A percentile compares a stretch with the other conserved stretches of the same genome.
phyloP scores from a whole-genome alignment of 768 basidiomycete species.

The Exidia glandulosa region DNA sequence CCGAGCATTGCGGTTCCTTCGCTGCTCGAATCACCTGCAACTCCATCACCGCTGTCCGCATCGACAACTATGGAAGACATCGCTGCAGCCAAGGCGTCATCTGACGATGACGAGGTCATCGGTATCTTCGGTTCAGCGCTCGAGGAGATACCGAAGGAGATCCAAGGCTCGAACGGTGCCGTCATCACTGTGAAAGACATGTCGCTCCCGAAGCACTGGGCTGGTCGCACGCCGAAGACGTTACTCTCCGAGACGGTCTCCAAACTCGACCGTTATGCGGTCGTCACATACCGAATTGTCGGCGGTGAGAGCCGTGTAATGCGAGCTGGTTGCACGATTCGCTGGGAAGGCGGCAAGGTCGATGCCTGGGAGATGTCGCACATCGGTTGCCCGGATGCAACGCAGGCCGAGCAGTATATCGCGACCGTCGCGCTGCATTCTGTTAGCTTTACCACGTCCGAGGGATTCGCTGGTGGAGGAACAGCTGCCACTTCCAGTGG shows the following conservation, averaged over 20 bases:
- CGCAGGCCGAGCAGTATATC: constrained; percentile 84
- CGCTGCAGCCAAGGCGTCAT: constrained; percentile 36
- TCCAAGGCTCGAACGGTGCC: constrained; percentile 6
- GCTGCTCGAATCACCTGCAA: constrained; percentile 15
- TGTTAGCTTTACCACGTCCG: constrained; percentile 50
- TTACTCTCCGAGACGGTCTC: constrained; percentile 57
- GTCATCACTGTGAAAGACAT: constrained; percentile 44
- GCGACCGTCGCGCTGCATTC: constrained; percentile 77
- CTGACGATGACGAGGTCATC: constrained; percentile 37
- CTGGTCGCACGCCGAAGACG: constrained; percentile 68
- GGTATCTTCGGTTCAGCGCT: constrained; percentile 67
- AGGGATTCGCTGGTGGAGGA: constrained; percentile 50
- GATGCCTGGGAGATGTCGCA: constrained; percentile 76
- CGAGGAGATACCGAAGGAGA: constrained; percentile 52
- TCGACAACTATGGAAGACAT: not conserved
- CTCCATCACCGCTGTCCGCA: not conserved
- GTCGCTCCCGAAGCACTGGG: constrained; percentile 72
- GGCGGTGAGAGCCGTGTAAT: constrained; percentile 66
- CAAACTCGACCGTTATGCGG: constrained; percentile 65
- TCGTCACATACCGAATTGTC: constrained; percentile 51
- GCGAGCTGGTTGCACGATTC: constrained; percentile 58
- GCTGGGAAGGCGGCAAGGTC: constrained; percentile 54
- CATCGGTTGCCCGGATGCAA: constrained; percentile 64
- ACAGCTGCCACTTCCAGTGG: constrained; percentile 32
- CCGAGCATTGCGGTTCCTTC: not conserved